phyloP scores from a whole-genome alignment of 208 protist genomes.

The Wallacemonas sp. region DNA sequence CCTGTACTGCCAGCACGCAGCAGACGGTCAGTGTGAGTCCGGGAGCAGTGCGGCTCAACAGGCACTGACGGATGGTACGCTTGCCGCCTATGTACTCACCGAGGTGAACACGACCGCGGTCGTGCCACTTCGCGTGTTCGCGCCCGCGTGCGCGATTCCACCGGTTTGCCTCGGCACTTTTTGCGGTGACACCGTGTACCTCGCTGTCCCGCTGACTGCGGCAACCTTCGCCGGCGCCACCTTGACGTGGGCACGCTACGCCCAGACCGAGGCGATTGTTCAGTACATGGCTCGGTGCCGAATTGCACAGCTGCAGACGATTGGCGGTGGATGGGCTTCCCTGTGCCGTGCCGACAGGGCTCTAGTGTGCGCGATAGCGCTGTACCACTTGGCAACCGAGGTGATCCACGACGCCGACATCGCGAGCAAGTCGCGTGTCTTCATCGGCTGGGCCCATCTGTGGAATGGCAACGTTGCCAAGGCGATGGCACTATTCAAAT shows the following conservation, averaged over 20 bases:
- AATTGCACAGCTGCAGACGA: slow-evolving; percentile 65
- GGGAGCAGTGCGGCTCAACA: too few species aligned
- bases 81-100: slow-evolving; percentile 4
- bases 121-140: not conserved
- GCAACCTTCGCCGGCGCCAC: slow-evolving; percentile 39
- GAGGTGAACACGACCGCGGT: not conserved
- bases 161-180: slow-evolving; percentile 6
- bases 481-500: slow-evolving; percentile 46
- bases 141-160: not conserved
- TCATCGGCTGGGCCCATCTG: slow-evolving; percentile 72
- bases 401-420: slow-evolving; percentile 46
- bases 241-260: slow-evolving; percentile 40
- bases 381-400: slow-evolving; percentile 35
- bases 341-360: slow-evolving; percentile 61
- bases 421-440: slow-evolving; percentile 58
- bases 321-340: slow-evolving; percentile 81
- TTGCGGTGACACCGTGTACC: slow-evolving; percentile 19
- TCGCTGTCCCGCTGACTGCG: slow-evolving; percentile 40
- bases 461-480: slow-evolving; percentile 49
- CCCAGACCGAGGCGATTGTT: slow-evolving; percentile 44
- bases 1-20: too few species aligned
- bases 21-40: too few species aligned
- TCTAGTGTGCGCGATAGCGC: slow-evolving; percentile 49
- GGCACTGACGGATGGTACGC: not conserved
- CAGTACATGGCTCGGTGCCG: slow-evolving; percentile 44